phyloP scores from a whole-genome alignment of 1,284 basidiomycete species.

The Trichosporon ovoides region DNA sequence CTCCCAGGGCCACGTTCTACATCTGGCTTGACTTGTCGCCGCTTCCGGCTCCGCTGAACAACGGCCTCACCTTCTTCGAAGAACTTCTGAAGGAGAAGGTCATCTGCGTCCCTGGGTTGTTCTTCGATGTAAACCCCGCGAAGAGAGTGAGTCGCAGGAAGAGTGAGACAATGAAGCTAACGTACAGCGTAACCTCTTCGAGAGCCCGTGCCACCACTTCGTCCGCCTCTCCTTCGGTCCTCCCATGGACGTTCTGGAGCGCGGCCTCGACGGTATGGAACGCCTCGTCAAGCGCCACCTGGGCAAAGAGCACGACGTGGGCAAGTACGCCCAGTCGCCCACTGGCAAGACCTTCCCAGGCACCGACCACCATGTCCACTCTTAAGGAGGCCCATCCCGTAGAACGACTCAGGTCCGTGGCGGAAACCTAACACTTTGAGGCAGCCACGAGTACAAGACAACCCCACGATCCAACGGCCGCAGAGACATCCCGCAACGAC shows the following conservation, averaged over 20 bases:
- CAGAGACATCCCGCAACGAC: too few species aligned
- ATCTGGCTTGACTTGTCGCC: slow-evolving; percentile 81
- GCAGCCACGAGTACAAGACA: too few species aligned
- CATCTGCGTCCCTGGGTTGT: slow-evolving; percentile 57
- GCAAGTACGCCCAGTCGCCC: slow-evolving; percentile 20
- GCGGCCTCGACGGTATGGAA: slow-evolving; percentile 79
- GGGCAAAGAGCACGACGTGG: slow-evolving; percentile 22
- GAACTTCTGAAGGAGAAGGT: slow-evolving; percentile 67
- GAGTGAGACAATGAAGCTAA: slow-evolving; percentile 46
- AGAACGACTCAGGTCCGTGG: too few species aligned
- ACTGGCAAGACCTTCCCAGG: slow-evolving; percentile 3
- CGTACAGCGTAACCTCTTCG: slow-evolving; percentile 61
- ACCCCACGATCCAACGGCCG: too few species aligned
- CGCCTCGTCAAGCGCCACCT: slow-evolving; percentile 61
- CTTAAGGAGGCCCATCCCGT: too few species aligned
- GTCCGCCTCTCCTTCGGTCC: slow-evolving; percentile 84
- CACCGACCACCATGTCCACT: not conserved
- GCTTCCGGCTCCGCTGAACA: slow-evolving; percentile 74
- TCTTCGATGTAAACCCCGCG: slow-evolving; percentile 81
- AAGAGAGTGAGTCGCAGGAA: slow-evolving; percentile 53
- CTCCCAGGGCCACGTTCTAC: slow-evolving; percentile 75
- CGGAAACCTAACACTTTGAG: too few species aligned
- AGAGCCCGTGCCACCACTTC: slow-evolving; percentile 85
- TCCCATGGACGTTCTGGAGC: slow-evolving; percentile 71
- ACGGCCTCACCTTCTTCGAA: slow-evolving; percentile 89